Evolutionary conservation across 192 early-diverging fungal species (phyloP).

Genomic region (Rhizoclosmatium globosum): DNA sequence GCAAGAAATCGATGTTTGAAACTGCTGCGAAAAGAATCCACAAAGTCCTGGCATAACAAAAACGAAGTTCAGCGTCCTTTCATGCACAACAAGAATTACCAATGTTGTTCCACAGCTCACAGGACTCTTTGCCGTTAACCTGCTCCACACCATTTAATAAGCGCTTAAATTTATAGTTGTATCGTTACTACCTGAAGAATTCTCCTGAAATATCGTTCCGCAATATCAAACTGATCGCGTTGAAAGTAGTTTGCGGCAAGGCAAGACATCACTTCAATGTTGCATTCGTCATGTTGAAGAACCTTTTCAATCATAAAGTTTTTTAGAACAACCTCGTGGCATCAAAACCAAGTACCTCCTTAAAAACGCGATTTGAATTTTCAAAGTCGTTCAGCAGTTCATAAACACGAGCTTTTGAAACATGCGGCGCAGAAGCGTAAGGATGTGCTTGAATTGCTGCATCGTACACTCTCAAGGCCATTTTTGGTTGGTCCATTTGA

Average conservation of each 20-base stretch:
- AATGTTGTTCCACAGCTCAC: slow-evolving; percentile 47
- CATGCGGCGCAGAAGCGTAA: slow-evolving; percentile 10
- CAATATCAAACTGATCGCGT: slow-evolving; percentile 45
- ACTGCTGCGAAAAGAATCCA: slow-evolving; percentile 45
- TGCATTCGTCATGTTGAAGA: slow-evolving; percentile 30
- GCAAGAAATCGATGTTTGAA: slow-evolving; percentile 31
- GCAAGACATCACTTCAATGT: slow-evolving; percentile 41
- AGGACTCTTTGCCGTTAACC: slow-evolving; percentile 5
- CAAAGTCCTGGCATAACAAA: slow-evolving; percentile 40
- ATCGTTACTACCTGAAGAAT: slow-evolving; percentile 32
- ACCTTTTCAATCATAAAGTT: slow-evolving; percentile 25
- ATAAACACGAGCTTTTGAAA: slow-evolving; percentile 38
- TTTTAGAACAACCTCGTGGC: background rate
- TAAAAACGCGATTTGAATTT: slow-evolving; percentile 28
- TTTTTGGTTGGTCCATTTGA: slow-evolving; percentile 36
- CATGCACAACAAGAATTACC: slow-evolving; percentile 37
- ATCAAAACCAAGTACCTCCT: background rate
- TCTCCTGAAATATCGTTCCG: slow-evolving; percentile 38
- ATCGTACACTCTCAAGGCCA: slow-evolving; percentile 37
- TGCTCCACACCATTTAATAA: background rate
- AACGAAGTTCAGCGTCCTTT: slow-evolving; percentile 28
- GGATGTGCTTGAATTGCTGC: slow-evolving; percentile 20
- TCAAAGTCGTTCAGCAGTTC: slow-evolving; percentile 32
- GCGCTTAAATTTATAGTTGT: too few relatives aligned
- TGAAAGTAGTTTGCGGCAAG: slow-evolving; percentile 42